phyloP scores from a whole-genome alignment of 495 filamentous ascomycete species.

The Hypoxylon cercidicola region DNA sequence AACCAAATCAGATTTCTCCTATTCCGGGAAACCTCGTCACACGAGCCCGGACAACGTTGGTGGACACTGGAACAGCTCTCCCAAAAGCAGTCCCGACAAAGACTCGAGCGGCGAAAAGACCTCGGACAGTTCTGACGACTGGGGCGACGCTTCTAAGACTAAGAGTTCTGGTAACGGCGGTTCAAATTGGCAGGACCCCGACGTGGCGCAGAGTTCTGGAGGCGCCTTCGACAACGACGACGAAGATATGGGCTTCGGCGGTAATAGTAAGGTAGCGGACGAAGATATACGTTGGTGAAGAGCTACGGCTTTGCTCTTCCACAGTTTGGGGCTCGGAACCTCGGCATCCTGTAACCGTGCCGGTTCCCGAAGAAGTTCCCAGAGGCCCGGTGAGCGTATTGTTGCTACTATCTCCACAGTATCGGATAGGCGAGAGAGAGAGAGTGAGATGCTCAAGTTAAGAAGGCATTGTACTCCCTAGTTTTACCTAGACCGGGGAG shows the following conservation, averaged over 20 bases:
- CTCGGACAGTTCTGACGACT: neutral
- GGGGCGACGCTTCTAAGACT: constrained; percentile 1
- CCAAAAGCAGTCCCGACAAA: constrained; percentile 3
- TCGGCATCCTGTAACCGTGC: no score
- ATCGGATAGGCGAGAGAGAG: no score
- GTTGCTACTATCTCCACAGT: no score
- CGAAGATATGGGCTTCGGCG: neutral
- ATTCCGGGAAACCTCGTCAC: neutral
- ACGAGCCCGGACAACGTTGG: constrained; percentile 23
- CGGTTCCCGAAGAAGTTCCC: no score
- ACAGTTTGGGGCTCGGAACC: no score
- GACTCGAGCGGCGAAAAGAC: neutral
- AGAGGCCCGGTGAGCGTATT: no score
- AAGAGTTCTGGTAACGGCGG: neutral
- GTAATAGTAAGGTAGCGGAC: constrained; percentile 3
- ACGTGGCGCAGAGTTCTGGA: constrained; percentile 30
- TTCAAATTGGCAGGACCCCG: constrained; percentile 6
- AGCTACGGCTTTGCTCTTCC: no score
- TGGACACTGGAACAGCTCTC: neutral
- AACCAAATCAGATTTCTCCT: constrained; percentile 5
- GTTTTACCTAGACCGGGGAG: no score
- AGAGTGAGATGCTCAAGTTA: no score
- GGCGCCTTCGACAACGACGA: constrained; percentile 33
- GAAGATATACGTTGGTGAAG: constrained; percentile 5
- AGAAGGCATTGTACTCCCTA: no score